These are phyloP conservation scores for Leishmania mexicana DNA, from an alignment of 208 protist species.

Conservation along the genomic window DNA sequence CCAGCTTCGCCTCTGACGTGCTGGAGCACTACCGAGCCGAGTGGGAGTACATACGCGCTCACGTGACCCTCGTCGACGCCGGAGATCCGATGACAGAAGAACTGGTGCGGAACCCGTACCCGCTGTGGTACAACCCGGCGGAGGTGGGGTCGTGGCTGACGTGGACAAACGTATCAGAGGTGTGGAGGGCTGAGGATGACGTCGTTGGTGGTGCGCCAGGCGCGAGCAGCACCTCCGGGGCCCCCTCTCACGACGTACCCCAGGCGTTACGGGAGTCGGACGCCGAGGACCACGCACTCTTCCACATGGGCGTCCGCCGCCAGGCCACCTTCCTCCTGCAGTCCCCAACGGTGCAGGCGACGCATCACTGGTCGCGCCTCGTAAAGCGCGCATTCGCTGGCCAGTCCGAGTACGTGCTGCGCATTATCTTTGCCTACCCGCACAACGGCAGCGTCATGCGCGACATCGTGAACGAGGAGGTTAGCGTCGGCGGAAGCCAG, in stretches of 20 bases:
- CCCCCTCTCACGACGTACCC: neutral
- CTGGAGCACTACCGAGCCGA: conserved; percentile 38
- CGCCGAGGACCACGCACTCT: conserved; percentile 21
- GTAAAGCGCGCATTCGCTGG: conserved; percentile 35
- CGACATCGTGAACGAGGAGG: conserved; percentile 55
- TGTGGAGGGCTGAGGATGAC: neutral
- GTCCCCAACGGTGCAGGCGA: conserved; percentile 9
- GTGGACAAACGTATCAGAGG: neutral
- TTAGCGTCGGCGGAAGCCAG: conserved; percentile 20
- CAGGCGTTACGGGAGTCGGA: neutral
- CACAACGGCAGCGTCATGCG: conserved; percentile 78
- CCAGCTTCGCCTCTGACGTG: conserved; percentile 13
- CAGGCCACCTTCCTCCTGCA: conserved; percentile 17
- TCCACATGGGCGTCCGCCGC: conserved; percentile 14
- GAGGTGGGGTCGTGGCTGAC: conserved; percentile 10
- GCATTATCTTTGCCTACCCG: conserved; percentile 74
- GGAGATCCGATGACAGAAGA: conserved; percentile 39
- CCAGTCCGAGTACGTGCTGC: conserved; percentile 62
- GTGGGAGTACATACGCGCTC: conserved; percentile 45
- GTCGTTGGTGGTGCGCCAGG: neutral
- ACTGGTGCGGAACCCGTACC: conserved; percentile 25
- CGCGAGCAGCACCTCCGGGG: neutral
- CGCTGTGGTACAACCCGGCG: conserved; percentile 18
- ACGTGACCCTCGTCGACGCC: conserved; percentile 58
- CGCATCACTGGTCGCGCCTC: conserved; percentile 25